These are phyloP conservation scores for Violaceomyces palustris DNA, from an alignment of 1,284 basidiomycete genomes.

Conservation along the genomic window DNA sequence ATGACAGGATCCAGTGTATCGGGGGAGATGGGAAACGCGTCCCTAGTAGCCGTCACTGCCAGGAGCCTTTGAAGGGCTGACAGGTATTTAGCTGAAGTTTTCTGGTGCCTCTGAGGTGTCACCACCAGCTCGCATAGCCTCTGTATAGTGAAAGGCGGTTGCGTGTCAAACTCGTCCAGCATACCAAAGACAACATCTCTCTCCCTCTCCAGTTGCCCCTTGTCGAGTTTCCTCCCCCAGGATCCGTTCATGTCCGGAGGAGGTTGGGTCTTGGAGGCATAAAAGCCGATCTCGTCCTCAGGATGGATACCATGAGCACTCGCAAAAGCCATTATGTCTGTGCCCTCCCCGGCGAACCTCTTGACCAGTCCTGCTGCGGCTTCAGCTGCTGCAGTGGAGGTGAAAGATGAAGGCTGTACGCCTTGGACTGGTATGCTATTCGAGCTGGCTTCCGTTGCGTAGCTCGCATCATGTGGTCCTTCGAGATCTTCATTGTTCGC, in stretches of 20 bases:
- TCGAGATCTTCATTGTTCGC: background rate
- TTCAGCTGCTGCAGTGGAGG: background rate
- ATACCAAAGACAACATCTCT: conserved; percentile 4
- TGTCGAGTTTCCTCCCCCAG: background rate
- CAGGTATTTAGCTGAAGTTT: conserved; percentile 13
- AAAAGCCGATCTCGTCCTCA: conserved; percentile 16
- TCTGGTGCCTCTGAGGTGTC: conserved; percentile 13
- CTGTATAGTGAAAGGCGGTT: conserved; percentile 42
- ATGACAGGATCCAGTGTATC: no score
- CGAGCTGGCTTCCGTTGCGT: background rate
- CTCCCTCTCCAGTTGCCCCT: background rate
- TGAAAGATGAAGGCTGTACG: background rate
- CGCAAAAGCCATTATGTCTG: no score
- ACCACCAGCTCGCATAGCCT: conserved; percentile 26
- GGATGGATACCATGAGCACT: conserved; percentile 3
- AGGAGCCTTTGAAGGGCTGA: conserved; percentile 19
- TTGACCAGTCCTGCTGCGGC: background rate
- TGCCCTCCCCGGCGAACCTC: no score
- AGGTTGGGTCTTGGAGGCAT: conserved; percentile 9
- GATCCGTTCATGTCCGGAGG: background rate
- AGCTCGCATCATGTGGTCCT: background rate
- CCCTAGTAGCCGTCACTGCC: conserved; percentile 26
- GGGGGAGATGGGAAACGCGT: conserved; percentile 28
- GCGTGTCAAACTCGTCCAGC: conserved; percentile 32
- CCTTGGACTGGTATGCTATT: no score